Evolutionary conservation across 169 alveolate species (phyloP).

Genomic region (Miamiensis avidus): DNA sequence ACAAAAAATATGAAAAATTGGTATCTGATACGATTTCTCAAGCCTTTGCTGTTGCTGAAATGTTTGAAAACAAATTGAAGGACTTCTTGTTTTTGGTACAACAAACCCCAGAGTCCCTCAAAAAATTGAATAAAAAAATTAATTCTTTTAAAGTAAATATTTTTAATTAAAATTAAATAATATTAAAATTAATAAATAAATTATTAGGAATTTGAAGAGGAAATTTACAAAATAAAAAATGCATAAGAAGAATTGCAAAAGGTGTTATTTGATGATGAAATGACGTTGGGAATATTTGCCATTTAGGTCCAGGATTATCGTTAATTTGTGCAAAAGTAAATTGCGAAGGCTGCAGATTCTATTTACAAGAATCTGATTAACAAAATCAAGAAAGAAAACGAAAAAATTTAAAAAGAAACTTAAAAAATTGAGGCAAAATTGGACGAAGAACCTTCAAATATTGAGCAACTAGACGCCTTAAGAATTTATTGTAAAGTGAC

Average conservation of each 20-base stretch:
- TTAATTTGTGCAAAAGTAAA: conserved; percentile 34
- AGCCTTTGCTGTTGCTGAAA: conserved; percentile 27
- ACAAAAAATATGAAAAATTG: conserved; percentile 8
- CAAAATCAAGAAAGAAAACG: conserved; percentile 71
- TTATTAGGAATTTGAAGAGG: conserved; percentile 47
- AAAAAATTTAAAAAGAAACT: conserved; percentile 69
- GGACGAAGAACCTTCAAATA: conserved; percentile 66
- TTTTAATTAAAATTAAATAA: background rate
- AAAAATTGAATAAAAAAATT: conserved; percentile 47
- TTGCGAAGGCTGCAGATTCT: conserved; percentile 40
- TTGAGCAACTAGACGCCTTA: conserved; percentile 70
- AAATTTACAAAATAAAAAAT: conserved; percentile 38
- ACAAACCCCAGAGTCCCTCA: conserved; percentile 41
- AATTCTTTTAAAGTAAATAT: conserved; percentile 38
- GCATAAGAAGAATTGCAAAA: conserved; percentile 53
- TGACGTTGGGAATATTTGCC: conserved; percentile 50
- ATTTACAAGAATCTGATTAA: conserved; percentile 48
- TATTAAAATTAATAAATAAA: background rate
- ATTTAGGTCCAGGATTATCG: conserved; percentile 34
- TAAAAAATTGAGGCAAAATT: conserved; percentile 47
- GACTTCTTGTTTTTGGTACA: conserved; percentile 48
- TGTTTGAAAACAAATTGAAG: conserved; percentile 20
- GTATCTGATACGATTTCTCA: conserved; percentile 19
- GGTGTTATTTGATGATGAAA: conserved; percentile 39
- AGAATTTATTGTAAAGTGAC: conserved; percentile 41